Evolutionary conservation across 78 protist genomes (phyloP).

Genomic region (Isochrysis galbana): DNA sequence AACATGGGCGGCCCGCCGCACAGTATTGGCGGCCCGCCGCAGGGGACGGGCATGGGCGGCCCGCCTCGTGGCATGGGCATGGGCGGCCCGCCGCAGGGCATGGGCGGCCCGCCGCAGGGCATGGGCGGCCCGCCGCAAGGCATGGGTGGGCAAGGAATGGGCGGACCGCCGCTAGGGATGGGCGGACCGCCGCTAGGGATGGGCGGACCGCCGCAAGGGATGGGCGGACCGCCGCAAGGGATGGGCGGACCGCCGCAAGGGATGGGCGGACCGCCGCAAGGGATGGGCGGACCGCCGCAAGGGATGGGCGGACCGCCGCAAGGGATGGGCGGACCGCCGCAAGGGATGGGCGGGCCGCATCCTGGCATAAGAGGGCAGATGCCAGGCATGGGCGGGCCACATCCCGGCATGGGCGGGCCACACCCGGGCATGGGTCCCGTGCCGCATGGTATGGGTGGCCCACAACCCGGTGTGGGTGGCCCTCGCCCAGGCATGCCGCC

Average conservation of each 20-base stretch:
- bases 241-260: not conserved
- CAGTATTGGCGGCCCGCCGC: not conserved
- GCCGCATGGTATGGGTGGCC: too few species aligned
- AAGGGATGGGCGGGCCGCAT: not conserved
- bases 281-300: not conserved
- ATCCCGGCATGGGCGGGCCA: not conserved
- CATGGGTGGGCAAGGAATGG: not conserved
- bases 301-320: not conserved
- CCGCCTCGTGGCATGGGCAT: not conserved
- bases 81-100: not conserved
- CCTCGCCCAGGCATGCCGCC: too few species aligned
- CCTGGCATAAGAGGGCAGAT: not conserved
- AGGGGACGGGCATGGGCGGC: not conserved
- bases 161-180: not conserved
- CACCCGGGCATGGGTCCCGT: too few species aligned
- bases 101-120: not conserved
- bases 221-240: not conserved
- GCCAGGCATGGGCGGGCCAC: not conserved
- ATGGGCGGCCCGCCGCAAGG: not conserved
- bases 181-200: not conserved
- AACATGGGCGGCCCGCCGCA: not conserved
- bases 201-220: not conserved
- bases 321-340: not conserved
- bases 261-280: not conserved
- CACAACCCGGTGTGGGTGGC: too few species aligned